Base-by-base conservation (phyloP, 2,329 filamentous ascomycete species). In the Aspergillus ustus region DNA sequence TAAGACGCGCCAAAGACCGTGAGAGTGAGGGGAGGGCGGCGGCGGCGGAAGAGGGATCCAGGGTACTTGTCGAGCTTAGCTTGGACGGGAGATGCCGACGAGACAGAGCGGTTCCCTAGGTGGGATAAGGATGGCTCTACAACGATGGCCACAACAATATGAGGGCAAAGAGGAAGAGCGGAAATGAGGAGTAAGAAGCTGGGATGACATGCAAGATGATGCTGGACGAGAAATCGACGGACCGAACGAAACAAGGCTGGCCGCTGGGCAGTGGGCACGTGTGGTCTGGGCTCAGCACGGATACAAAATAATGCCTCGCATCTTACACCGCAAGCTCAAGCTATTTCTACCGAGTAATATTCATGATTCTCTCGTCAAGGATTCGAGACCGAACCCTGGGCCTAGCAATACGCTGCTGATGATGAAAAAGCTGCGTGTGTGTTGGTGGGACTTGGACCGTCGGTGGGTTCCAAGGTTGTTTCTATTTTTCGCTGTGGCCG, bases 401-500 rank as follows among this genome's bases (percentile, higher is more conserved):
- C 34, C 34, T 40, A 11, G 31, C 1, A 8, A 13, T 34, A 34
- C 34, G 34, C 15, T 49, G 31, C 7, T 37, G 53, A 57, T 52
- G 59, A 60, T 57, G 55, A 61, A 53, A 56, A 60, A 45, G 50
- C 57, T 57, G 61, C 50, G 56, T 40, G 56, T 40, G 56, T 56
- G 37, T 49, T 57, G 50, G 57, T 59, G 57, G 57, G 52, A 57
- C 53, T 25, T 40, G 34, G 34, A 40, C 15, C 34, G 15, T 40
- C 31, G 44, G 37, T 52, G 31, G 22, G 51, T 55, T 52, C 25
- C 25, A 25, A 53, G 45, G 17, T 19, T 55, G 60, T 60, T 65
- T 65, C 63, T 61, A 63, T 63, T 55, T 55, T 65, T 61, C 55
- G 60, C 52, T n/a, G n/a, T 51, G 49, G 40, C 54, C 37, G 49